Base-by-base conservation (phyloP, 2,329 filamentous ascomycete genomes). In the Trichophyton verrucosum region DNA sequence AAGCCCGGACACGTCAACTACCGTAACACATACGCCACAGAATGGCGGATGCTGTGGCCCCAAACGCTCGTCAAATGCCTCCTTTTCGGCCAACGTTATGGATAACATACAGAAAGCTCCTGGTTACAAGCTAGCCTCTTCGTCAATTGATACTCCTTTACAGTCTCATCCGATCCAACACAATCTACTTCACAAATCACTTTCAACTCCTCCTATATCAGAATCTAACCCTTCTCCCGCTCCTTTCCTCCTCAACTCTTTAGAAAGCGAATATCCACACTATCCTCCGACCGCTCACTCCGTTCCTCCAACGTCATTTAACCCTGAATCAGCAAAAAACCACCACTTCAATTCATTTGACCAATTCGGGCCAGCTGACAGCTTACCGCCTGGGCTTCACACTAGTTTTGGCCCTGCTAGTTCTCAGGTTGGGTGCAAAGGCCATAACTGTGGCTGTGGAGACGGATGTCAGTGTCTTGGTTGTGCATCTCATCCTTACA, bases 401-500 rank as follows among this genome's bases (percentile, higher is more conserved):
- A 30, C 55, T 3, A 49, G 8, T 30, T 59, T 13, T 24, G 46
- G 27, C n/a, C 40, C 42, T n/a, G 11, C 38, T n/a, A 13, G n/a
- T n/a, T 20, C 40, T 33, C 20, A 22, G 24, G 42, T 17, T 13
- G 38, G 33, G 33, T 47, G 42, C 20, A 42, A 71, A 17, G 67
- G 64, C 11, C 69, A 74, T 63, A 69, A 71, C 7, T 78, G 76
- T 61, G 68, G 67, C 47, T 78, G 76, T 63, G 76, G 77, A 22
- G 73, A 77, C 57, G 69, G 69, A 5, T 79, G 77, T 60, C 72
- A 77, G 63, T 79, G 77, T 64, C 64, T 78, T 33, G 76, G 74
- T 15, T 79, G 77, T 66, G 72, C 74, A 15, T 68, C 72, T 42
- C 77, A 79, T 65, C 77, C 77, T 2, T 78, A 73, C 64, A 79